Evolutionary conservation across 2,329 filamentous ascomycete genomes (phyloP).

Genomic region (Aspergillus ibericus): DNA sequence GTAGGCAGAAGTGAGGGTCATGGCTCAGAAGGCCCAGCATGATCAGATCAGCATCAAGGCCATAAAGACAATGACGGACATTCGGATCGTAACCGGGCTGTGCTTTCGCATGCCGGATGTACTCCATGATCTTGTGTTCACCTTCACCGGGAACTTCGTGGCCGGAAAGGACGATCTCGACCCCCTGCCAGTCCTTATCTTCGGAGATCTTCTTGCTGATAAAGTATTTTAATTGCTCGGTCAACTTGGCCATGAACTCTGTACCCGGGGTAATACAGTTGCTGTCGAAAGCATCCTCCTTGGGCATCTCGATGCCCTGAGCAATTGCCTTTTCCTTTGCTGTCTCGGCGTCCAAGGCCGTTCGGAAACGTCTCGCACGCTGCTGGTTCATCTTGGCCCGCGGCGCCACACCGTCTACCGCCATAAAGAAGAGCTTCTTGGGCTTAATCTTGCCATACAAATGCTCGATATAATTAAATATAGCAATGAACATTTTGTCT

Average conservation of each 20-base stretch:
- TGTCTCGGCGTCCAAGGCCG: conserved; percentile 84
- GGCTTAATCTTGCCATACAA: conserved; percentile 98
- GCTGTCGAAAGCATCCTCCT: conserved; percentile 95
- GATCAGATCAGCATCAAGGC: conserved; percentile 94
- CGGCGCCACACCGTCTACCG: conserved; percentile 94
- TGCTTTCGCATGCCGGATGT: conserved; percentile 95
- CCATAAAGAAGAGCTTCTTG: conserved; percentile 99
- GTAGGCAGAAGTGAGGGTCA: conserved; percentile 95
- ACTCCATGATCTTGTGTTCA: conserved; percentile 99
- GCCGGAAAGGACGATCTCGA: conserved; percentile 92
- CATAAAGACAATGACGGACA: conserved; percentile 93
- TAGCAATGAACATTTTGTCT: conserved; percentile 99
- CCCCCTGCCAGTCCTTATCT: conserved; percentile 95
- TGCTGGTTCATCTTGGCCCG: conserved; percentile 99
- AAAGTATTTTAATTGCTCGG: conserved; percentile 93
- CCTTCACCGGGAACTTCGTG: conserved; percentile 98
- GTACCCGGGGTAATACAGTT: conserved; percentile 98
- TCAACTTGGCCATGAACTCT: conserved; percentile 96
- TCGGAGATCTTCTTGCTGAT: conserved; percentile 98
- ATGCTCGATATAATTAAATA: conserved; percentile 99
- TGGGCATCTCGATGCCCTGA: conserved; percentile 88
- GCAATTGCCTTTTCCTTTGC: conserved; percentile 88
- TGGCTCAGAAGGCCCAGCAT: conserved; percentile 97
- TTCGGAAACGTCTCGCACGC: conserved; percentile 89
- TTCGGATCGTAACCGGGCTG: conserved; percentile 92